Conservation (phyloP, 192 early-diverging fungal genomes). For the Chytriomyces confervae region DNA sequence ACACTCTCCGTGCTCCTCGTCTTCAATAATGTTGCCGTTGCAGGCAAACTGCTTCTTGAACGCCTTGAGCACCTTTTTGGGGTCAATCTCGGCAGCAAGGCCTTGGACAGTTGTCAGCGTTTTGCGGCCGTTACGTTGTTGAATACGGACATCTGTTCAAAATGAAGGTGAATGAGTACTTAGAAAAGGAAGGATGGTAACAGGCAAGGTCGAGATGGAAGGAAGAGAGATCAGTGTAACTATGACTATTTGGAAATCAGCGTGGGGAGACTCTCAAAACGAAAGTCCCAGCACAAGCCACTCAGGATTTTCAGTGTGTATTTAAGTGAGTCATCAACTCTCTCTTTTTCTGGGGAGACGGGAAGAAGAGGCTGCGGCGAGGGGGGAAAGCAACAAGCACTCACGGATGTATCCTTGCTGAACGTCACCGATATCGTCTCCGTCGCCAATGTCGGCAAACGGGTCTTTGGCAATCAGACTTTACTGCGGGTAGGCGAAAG, state of each 20-base stretch:
- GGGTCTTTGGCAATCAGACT: slow-evolving; percentile 59
- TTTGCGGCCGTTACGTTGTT: slow-evolving; percentile 96
- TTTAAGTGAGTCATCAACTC: slow-evolving; percentile 24
- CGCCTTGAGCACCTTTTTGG: slow-evolving; percentile 90
- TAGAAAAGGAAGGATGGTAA: not conserved
- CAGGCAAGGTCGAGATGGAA: not conserved
- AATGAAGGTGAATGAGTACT: not conserved
- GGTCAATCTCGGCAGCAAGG: slow-evolving; percentile 82
- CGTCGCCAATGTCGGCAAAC: slow-evolving; percentile 62
- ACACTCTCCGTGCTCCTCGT: slow-evolving; percentile 89
- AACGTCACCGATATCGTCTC: slow-evolving; percentile 35
- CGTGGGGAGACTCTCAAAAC: slow-evolving; percentile 33
- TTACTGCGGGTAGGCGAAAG: slow-evolving; percentile 6
- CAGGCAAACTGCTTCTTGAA: slow-evolving; percentile 98
- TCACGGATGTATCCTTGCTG: slow-evolving; percentile 60
- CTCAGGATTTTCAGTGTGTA: slow-evolving; percentile 29
- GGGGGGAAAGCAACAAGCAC: slow-evolving; percentile 10
- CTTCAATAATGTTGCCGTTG: slow-evolving; percentile 92
- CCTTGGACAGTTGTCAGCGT: slow-evolving; percentile 96
- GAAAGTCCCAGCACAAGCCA: slow-evolving; percentile 20
- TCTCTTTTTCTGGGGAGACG: not conserved
- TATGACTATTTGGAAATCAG: slow-evolving; percentile 34
- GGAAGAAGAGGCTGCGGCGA: not conserved
- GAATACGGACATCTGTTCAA: slow-evolving; percentile 93
- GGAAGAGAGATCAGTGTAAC: slow-evolving; percentile 34